Conservation (phyloP, 2,329 filamentous ascomycete genomes). For the Penicillium corylophilum region DNA sequence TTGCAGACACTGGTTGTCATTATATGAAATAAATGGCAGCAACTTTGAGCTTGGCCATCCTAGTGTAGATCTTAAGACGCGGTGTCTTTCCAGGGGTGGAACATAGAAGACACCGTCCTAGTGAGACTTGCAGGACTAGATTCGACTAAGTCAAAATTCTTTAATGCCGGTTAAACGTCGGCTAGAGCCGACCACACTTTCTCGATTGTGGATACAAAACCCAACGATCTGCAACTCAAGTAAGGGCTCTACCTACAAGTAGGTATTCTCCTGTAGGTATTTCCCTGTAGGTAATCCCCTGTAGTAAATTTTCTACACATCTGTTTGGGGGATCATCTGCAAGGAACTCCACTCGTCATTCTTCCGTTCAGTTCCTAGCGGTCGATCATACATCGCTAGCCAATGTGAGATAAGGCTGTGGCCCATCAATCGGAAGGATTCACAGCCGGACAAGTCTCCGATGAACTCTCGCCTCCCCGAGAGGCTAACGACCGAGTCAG, state of each 20-base stretch:
- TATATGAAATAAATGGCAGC: no score
- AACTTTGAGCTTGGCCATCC: no score
- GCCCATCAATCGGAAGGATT: neutral
- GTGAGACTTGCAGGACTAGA: no score
- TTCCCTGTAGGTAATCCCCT: neutral
- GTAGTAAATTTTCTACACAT: no score
- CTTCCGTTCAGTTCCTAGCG: neutral
- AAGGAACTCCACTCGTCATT: no score
- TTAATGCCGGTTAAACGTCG: neutral
- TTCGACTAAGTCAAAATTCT: no score
- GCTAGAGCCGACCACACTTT: neutral
- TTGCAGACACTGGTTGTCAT: no score
- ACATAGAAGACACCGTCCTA: no score
- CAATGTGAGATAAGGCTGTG: neutral
- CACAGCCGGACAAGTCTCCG: neutral
- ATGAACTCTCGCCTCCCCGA: neutral
- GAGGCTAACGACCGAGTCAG: no score
- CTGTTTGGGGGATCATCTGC: no score
- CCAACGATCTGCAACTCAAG: neutral
- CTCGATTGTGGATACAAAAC: neutral
- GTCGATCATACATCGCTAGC: neutral
- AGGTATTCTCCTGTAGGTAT: neutral
- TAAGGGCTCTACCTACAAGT: neutral
- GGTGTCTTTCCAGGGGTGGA: no score
- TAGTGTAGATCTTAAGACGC: no score